These are phyloP conservation scores for Aspergillus eucalypticola DNA, from an alignment of 2,329 filamentous ascomycete species.

Conservation along the genomic window DNA sequence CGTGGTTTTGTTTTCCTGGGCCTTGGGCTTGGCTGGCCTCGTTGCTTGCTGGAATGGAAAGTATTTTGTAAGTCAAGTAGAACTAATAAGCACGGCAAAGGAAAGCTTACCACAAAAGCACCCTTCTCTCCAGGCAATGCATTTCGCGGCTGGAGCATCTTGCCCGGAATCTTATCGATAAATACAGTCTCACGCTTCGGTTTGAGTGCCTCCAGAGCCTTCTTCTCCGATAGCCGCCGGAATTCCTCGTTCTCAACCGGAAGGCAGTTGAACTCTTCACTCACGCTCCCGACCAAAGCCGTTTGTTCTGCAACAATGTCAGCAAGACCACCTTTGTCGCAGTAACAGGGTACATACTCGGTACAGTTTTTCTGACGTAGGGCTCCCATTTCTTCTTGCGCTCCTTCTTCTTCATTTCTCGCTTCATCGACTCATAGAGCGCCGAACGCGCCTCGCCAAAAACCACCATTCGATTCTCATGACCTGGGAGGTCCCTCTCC, in stretches of 20 bases:
- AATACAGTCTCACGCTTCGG: constrained; percentile 59
- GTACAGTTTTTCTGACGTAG: constrained; percentile 62
- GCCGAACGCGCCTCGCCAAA: constrained; percentile 49
- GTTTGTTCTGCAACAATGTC: constrained; percentile 67
- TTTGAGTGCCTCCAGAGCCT: constrained; percentile 61
- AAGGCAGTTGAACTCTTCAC: constrained; percentile 73
- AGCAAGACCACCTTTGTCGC: neutral
- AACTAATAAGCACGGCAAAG: neutral
- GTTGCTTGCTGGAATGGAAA: constrained; percentile 40
- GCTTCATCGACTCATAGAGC: constrained; percentile 48
- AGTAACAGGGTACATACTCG: constrained; percentile 58
- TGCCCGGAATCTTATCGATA: constrained; percentile 46
- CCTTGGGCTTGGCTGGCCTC: constrained; percentile 55
- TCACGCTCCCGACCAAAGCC: constrained; percentile 69
- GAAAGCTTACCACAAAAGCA: constrained; percentile 44
- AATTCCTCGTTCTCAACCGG: constrained; percentile 73
- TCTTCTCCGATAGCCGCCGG: constrained; percentile 59
- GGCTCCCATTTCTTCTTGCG: constrained; percentile 60
- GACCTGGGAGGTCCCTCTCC: constrained; percentile 86
- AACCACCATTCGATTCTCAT: constrained; percentile 51
- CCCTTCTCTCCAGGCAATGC: constrained; percentile 46
- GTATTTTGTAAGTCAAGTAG: constrained; percentile 23
- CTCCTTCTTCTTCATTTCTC: constrained; percentile 47
- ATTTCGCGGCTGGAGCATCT: constrained; percentile 61
- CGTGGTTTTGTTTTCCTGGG: constrained; percentile 77